These are phyloP conservation scores for Histomonas meleagridis DNA, from an alignment of 208 protist species.

Conservation along the genomic window DNA sequence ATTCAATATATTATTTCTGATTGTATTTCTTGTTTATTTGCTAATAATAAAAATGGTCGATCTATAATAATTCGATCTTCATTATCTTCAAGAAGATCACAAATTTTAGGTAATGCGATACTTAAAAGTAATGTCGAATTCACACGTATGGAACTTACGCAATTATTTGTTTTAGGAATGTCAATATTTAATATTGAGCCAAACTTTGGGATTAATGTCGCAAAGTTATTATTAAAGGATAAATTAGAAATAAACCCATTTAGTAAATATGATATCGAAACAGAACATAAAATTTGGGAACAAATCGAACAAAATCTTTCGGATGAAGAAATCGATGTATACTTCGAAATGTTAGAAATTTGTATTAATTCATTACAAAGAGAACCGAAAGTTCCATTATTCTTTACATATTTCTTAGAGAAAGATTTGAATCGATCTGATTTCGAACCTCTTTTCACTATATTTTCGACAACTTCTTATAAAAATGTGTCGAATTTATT, in stretches of 20 bases:
- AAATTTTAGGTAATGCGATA: not conserved
- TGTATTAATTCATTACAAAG: not conserved
- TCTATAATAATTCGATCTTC: not conserved
- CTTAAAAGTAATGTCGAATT: not conserved
- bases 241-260: not conserved
- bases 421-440: not conserved
- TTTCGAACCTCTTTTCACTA: not conserved
- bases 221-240: not conserved
- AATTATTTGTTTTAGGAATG: not conserved
- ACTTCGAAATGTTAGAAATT: not conserved
- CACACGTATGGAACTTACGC: not conserved
- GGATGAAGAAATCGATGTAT: not conserved
- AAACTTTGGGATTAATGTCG: not conserved
- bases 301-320: not conserved
- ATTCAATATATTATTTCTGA: not conserved
- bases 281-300: not conserved
- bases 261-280: not conserved
- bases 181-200: not conserved
- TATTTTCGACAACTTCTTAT: not conserved
- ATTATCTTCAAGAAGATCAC: not conserved
- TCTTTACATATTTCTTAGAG: not conserved
- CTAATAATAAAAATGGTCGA: not conserved
- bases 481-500: not conserved
- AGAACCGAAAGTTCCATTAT: not conserved
- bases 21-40: not conserved